Evolutionary conservation across 78 protist genomes (phyloP).

Genomic region (Dictyostelium brefeldianum): DNA sequence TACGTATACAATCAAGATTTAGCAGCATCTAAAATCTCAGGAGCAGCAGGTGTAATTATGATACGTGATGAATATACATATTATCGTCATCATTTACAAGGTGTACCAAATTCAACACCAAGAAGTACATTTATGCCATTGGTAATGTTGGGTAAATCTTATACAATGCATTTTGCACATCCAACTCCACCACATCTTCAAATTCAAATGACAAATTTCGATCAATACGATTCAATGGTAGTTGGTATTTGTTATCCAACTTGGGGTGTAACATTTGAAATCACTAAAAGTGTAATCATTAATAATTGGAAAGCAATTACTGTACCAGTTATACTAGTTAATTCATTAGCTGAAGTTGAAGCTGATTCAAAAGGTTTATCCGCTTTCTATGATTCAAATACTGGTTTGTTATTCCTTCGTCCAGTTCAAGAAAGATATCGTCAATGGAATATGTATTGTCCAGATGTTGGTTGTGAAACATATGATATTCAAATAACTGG

Average conservation of each 20-base stretch:
- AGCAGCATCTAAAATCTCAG: neutral
- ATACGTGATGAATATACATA: slow-evolving; percentile 39
- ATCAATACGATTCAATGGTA: slow-evolving; percentile 23
- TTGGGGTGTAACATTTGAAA: slow-evolving; percentile 49
- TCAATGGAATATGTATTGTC: slow-evolving; percentile 50
- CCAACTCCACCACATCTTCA: slow-evolving; percentile 56
- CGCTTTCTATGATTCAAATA: slow-evolving; percentile 15
- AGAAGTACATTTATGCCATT: slow-evolving; percentile 61
- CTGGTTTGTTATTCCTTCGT: slow-evolving; percentile 42
- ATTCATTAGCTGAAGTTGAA: slow-evolving; percentile 19
- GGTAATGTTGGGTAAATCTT: slow-evolving; percentile 47
- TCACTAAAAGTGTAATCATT: slow-evolving; percentile 5
- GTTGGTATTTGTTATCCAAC: slow-evolving; percentile 80
- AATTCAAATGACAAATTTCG: slow-evolving; percentile 67
- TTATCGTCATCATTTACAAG: slow-evolving; percentile 16
- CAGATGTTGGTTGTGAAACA: slow-evolving; percentile 63
- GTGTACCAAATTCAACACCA: slow-evolving; percentile 64
- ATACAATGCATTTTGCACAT: slow-evolving; percentile 69
- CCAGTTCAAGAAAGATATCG: slow-evolving; percentile 29
- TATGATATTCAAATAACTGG: slow-evolving; percentile 33
- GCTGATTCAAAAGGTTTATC: slow-evolving; percentile 41
- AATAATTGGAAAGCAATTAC: neutral
- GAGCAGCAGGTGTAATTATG: slow-evolving; percentile 43
- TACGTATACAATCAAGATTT: slow-evolving; percentile 38
- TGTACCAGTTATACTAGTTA: neutral